Percentiles rank a stretch among this genome's conserved stretches.
Evolutionary conservation across 1,284 basidiomycete species (phyloP).

Genomic region (Trichosporon asahii): DNA sequence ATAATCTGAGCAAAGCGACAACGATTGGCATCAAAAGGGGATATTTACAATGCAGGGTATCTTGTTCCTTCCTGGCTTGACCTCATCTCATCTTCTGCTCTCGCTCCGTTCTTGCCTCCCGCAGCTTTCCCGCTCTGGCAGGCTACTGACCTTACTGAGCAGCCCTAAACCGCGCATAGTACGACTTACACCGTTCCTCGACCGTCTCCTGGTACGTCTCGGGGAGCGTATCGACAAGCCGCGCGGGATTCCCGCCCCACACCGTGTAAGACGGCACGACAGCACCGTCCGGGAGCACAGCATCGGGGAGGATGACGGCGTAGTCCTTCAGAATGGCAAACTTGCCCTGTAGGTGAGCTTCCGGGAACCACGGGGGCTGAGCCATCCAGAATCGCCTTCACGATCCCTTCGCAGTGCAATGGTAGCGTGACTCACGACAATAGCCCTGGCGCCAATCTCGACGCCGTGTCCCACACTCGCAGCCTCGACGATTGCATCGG

Average conservation of each 20-base stretch:
- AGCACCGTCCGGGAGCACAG: conserved; percentile 85
- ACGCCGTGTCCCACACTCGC: conserved; percentile 91
- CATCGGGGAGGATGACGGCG: conserved; percentile 69
- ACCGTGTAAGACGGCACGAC: conserved; percentile 83
- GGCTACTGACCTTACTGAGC: no score
- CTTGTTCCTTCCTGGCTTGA: background rate
- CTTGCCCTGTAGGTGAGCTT: conserved; percentile 65
- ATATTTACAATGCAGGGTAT: conserved; percentile 16
- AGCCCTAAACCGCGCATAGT: conserved; percentile 64
- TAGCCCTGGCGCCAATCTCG: conserved; percentile 89
- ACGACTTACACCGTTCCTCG: conserved; percentile 72
- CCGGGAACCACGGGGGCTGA: no score
- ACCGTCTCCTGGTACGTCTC: conserved; percentile 83
- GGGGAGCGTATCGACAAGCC: conserved; percentile 75
- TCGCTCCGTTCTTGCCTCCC: background rate
- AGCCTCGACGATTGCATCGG: conserved; percentile 83
- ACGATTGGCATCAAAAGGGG: background rate
- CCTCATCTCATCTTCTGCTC: background rate
- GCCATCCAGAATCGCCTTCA: no score
- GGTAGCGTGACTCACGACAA: conserved; percentile 70
- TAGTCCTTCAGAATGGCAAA: conserved; percentile 97
- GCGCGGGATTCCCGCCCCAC: conserved; percentile 85
- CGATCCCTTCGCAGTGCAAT: no score
- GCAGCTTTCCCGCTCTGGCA: no score
- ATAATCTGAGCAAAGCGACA: background rate